phyloP scores from a whole-genome alignment of 495 filamentous ascomycete species.

The Sphaerosporella brunnea region DNA sequence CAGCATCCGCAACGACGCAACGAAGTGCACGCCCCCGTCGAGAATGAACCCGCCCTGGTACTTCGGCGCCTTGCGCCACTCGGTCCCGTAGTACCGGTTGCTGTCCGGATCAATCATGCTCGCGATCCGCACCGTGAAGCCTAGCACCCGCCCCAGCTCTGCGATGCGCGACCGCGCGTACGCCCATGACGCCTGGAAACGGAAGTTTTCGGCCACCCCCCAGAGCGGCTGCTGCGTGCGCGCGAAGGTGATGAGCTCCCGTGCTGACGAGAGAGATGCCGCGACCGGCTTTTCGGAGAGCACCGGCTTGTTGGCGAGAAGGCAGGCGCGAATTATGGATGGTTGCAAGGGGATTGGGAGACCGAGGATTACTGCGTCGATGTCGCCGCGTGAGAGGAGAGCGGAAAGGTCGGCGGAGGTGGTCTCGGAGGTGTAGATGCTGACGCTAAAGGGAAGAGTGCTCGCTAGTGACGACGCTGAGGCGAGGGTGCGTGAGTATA shows the following conservation, averaged over 20 bases:
- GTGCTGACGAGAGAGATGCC: constrained; percentile 42
- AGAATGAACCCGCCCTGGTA: constrained; percentile 66
- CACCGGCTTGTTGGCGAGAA: constrained; percentile 60
- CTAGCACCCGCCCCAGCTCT: constrained; percentile 44
- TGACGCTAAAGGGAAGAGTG: constrained; percentile 27
- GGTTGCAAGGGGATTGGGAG: constrained; percentile 46
- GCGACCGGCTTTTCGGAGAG: constrained; percentile 72
- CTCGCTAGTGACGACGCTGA: constrained; percentile 28
- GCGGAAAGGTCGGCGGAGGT: constrained; percentile 38
- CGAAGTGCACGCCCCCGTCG: constrained; percentile 58
- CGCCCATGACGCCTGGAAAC: constrained; percentile 42
- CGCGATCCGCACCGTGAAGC: constrained; percentile 42
- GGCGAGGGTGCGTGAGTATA: constrained; percentile 43
- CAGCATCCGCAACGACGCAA: constrained; percentile 44
- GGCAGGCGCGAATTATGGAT: constrained; percentile 39
- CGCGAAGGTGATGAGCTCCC: constrained; percentile 33
- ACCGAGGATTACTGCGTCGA: constrained; percentile 48
- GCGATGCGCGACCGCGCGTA: constrained; percentile 40
- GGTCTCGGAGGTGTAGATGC: constrained; percentile 46
- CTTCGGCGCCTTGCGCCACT: constrained; percentile 53
- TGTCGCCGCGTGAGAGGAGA: constrained; percentile 46
- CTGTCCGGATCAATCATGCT: constrained; percentile 35
- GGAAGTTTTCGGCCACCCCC: constrained; percentile 60
- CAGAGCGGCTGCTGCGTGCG: constrained; percentile 28
- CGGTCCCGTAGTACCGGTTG: constrained; percentile 47